Evolutionary conservation across 2,329 filamentous ascomycete species (phyloP).

Genomic region (Cordyceps cicadae): DNA sequence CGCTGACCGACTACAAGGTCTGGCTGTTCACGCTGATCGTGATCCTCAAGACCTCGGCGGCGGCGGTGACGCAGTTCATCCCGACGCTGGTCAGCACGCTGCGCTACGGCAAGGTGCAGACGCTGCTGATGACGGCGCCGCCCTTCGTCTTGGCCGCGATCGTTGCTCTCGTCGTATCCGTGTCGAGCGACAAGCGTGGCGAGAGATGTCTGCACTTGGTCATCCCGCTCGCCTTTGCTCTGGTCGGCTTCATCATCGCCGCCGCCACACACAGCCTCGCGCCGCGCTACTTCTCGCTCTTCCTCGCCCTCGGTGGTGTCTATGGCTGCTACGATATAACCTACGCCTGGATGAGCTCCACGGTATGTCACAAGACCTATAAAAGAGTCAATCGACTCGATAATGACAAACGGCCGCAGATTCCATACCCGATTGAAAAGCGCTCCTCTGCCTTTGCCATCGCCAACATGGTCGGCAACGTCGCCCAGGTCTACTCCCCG

Average conservation of each 20-base stretch:
- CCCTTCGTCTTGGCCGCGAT: conserved; percentile 57
- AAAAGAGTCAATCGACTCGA: too few species aligned
- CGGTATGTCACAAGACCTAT: conserved; percentile 15
- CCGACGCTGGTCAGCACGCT: conserved; percentile 62
- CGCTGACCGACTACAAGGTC: conserved; percentile 51
- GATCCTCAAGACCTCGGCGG: conserved; percentile 46
- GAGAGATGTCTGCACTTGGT: conserved; percentile 64
- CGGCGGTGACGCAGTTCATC: conserved; percentile 60
- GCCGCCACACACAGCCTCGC: conserved; percentile 52
- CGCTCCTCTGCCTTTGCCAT: conserved; percentile 58
- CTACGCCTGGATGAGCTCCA: conserved; percentile 13
- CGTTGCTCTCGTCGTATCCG: conserved; percentile 55
- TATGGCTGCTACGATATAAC: conserved; percentile 12
- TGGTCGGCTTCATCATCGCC: conserved; percentile 59
- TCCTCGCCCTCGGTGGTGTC: conserved; percentile 8
- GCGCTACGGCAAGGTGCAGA: conserved; percentile 50
- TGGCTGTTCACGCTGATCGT: conserved; percentile 46
- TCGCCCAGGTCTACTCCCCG: conserved; percentile 36
- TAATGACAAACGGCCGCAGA: not conserved
- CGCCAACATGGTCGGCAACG: conserved; percentile 60
- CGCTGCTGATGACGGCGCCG: conserved; percentile 56
- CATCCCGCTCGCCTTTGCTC: conserved; percentile 51
- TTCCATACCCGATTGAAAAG: conserved; percentile 61
- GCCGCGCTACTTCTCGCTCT: conserved; percentile 44
- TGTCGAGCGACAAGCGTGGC: conserved; percentile 62